These are phyloP conservation scores for Lichtheimia corymbifera DNA, from an alignment of 371 early-diverging fungal species.

Conservation along the genomic window DNA sequence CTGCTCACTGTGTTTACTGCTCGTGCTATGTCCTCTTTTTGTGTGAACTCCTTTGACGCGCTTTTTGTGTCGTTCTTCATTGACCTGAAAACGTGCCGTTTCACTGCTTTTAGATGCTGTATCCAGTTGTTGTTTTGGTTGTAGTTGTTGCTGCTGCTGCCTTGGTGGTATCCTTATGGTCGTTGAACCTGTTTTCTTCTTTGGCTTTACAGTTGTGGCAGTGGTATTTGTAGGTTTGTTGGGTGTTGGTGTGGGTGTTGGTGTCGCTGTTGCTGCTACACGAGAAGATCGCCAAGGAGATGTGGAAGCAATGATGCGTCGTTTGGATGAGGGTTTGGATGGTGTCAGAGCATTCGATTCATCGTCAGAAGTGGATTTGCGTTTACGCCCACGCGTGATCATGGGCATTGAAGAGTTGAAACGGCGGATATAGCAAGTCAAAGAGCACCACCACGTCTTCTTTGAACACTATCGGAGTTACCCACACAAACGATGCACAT, in stretches of 20 bases:
- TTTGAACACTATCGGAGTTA: too few species aligned
- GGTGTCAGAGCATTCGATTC: background rate
- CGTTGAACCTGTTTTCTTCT: background rate
- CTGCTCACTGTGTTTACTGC: background rate
- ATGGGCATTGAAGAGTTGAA: background rate
- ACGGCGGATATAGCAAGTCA: too few species aligned
- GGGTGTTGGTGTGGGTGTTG: background rate
- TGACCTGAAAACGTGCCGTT: background rate
- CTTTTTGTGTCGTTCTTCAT: conserved; percentile 2
- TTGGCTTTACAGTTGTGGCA: too few species aligned
- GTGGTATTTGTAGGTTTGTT: background rate
- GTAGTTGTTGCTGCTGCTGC: background rate
- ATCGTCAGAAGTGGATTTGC: conserved; percentile 5
- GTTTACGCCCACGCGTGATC: conserved; percentile 17
- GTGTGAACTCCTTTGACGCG: conserved; percentile 4
- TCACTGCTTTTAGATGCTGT: background rate
- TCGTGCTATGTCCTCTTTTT: background rate
- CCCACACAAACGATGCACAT: too few species aligned
- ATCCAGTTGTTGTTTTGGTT: background rate
- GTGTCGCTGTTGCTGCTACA: background rate
- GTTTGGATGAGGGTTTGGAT: conserved; percentile 3
- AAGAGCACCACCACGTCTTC: too few species aligned
- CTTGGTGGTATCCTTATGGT: background rate
- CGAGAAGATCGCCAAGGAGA: conserved; percentile 6
- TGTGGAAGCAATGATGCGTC: background rate